A percentile compares a stretch with the other conserved stretches of the same genome.
phyloP scores from a whole-genome alignment of 768 basidiomycete species.

The Suillus discolor region DNA sequence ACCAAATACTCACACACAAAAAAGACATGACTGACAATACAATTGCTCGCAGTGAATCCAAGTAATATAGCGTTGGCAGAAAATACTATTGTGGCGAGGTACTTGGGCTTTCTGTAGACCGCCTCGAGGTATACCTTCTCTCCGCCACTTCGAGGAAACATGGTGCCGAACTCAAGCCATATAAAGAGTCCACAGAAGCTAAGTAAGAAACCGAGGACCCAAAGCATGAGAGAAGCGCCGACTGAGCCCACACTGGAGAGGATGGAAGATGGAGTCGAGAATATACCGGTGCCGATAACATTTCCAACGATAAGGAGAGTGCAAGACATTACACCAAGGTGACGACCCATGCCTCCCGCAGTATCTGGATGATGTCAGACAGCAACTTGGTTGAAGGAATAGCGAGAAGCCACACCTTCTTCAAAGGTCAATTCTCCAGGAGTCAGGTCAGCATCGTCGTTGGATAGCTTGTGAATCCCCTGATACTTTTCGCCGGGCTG shows the following conservation, averaged over 20 bases:
- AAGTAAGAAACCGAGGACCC: conserved; percentile 61
- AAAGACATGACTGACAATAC: conserved; percentile 43
- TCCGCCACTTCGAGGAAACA: conserved; percentile 63
- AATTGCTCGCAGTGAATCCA: conserved; percentile 45
- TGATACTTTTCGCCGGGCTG: conserved; percentile 8
- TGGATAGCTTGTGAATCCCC: background rate
- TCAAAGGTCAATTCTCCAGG: conserved; percentile 50
- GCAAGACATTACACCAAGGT: conserved; percentile 57
- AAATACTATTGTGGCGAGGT: conserved; percentile 51
- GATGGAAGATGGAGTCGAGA: conserved; percentile 63
- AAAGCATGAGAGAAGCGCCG: conserved; percentile 63
- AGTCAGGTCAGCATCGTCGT: conserved; percentile 27
- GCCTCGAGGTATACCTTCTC: conserved; percentile 68
- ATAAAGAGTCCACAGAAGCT: conserved; percentile 63
- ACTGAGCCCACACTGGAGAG: conserved; percentile 56
- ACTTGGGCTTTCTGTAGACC: conserved; percentile 48
- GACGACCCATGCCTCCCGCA: conserved; percentile 59
- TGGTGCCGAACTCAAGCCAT: conserved; percentile 65
- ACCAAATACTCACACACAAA: background rate
- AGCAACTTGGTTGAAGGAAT: background rate
- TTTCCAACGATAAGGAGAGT: conserved; percentile 58
- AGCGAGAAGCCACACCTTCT: conserved; percentile 40
- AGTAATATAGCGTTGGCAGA: conserved; percentile 49
- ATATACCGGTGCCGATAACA: conserved; percentile 66
- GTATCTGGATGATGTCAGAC: conserved; percentile 33